These are phyloP conservation scores for Pichia sporocuriosa DNA, from an alignment of 805 yeast species.

Conservation along the genomic window DNA sequence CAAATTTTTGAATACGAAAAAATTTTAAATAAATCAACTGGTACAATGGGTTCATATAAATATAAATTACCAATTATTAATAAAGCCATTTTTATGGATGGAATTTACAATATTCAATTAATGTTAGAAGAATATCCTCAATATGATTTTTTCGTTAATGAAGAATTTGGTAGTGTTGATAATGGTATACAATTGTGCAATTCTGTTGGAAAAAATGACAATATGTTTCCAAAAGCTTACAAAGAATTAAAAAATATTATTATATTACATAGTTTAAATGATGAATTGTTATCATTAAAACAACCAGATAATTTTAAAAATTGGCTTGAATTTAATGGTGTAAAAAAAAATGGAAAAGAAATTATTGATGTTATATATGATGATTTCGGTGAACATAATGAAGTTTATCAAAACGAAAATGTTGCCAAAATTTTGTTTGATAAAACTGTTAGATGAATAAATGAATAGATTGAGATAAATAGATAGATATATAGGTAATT, in stretches of 20 bases:
- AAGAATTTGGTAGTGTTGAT: slow-evolving; percentile 40
- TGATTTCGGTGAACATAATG: slow-evolving; percentile 57
- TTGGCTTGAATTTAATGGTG: slow-evolving; percentile 24
- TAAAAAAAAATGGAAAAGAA: slow-evolving; percentile 2
- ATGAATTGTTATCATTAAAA: slow-evolving; percentile 51
- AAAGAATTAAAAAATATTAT: slow-evolving; percentile 21
- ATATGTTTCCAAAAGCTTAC: slow-evolving; percentile 4
- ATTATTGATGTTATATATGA: slow-evolving; percentile 25
- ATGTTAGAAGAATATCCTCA: slow-evolving; percentile 55
- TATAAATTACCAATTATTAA: slow-evolving; percentile 16
- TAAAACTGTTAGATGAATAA: too few species aligned
- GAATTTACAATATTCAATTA: slow-evolving; percentile 52
- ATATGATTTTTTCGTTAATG: slow-evolving; percentile 49
- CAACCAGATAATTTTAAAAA: slow-evolving; percentile 40
- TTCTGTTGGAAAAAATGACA: slow-evolving; percentile 11
- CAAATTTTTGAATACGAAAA: slow-evolving; percentile 37
- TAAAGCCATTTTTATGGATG: slow-evolving; percentile 48
- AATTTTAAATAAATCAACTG: background rate
- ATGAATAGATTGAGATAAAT: too few species aligned
- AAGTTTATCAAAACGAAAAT: slow-evolving; percentile 43
- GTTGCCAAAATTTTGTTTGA: slow-evolving; percentile 20
- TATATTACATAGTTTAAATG: slow-evolving; percentile 55
- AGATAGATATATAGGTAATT: too few species aligned
- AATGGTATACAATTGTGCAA: slow-evolving; percentile 18
- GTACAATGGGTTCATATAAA: too few species aligned